Evolutionary conservation across 1,284 basidiomycete genomes (phyloP).

Genomic region (Cutaneotrichosporon arboriforme): DNA sequence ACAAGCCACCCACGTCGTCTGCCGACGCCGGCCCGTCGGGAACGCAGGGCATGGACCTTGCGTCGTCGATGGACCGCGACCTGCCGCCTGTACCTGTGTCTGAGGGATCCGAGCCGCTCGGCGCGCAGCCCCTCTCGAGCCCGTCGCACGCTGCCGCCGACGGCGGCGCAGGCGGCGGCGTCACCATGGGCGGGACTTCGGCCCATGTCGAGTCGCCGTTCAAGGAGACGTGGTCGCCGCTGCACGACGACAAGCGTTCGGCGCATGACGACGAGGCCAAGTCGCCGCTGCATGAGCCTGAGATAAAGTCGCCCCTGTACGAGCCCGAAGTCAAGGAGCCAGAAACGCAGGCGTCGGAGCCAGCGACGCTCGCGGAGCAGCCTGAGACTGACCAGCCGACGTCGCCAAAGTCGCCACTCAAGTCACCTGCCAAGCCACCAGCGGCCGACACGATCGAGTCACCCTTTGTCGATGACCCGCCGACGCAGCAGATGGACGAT

Average conservation of each 20-base stretch:
- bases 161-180: neutral
- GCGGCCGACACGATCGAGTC: conserved; percentile 1
- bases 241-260: neutral
- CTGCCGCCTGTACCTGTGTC: conserved; percentile 13
- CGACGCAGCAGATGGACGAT: neutral
- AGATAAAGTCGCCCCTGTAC: neutral
- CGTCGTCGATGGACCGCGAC: conserved; percentile 13
- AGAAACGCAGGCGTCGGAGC: too few species aligned
- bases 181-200: neutral
- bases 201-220: conserved; percentile 1
- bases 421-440: conserved; percentile 3
- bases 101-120: neutral
- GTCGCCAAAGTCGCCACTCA: neutral
- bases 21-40: neutral
- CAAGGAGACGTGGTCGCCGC: neutral
- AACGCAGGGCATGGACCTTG: neutral
- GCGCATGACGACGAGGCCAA: neutral
- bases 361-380: too few species aligned
- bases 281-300: conserved; percentile 2
- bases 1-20: conserved; percentile 47
- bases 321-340: neutral
- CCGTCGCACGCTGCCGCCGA: neutral
- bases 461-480: conserved; percentile 3
- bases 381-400: too few species aligned
- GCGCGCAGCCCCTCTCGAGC: neutral